Percentiles rank a stretch among this genome's conserved stretches.
Evolutionary conservation across 805 yeast genomes (phyloP).

Genomic region (Yarrowia phangngaensis): DNA sequence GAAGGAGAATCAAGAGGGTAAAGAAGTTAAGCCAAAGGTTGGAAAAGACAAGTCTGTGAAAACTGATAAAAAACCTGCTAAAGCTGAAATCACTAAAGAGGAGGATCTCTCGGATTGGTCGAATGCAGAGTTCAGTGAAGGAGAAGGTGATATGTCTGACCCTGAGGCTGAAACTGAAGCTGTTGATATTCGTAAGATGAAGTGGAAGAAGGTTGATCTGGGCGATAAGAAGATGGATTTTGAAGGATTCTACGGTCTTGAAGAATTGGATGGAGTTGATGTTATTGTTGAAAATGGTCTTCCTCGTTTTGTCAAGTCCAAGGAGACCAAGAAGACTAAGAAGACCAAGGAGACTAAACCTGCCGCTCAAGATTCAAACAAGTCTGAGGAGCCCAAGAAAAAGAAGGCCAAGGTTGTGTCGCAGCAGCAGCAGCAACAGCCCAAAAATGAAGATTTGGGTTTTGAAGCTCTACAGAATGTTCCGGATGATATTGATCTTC

Average conservation of each 20-base stretch:
- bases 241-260: slow-evolving; percentile 88
- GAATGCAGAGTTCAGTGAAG: no score
- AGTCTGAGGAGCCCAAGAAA: slow-evolving; percentile 27
- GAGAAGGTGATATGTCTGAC: no score
- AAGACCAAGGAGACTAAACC: slow-evolving; percentile 33
- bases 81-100: no score
- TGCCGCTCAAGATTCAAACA: slow-evolving; percentile 25
- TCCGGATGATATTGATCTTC: slow-evolving; percentile 33
- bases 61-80: background rate
- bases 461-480: slow-evolving; percentile 31
- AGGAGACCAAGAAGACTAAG: slow-evolving; percentile 39
- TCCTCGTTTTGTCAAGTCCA: slow-evolving; percentile 47
- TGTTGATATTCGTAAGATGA: background rate
- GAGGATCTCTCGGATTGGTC: no score
- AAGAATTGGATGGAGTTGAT: slow-evolving; percentile 90
- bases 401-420: slow-evolving; percentile 23
- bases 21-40: background rate
- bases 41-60: background rate
- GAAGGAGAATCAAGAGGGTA: background rate
- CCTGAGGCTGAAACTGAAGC: background rate
- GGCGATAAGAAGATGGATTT: slow-evolving; percentile 83
- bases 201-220: slow-evolving; percentile 54
- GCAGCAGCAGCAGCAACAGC: background rate
- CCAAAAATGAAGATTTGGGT: slow-evolving; percentile 23
- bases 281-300: slow-evolving; percentile 69